A percentile compares a stretch with the other conserved stretches of the same genome.
phyloP scores from a whole-genome alignment of 2,329 filamentous ascomycete species.

The Sarocladiaceae sp. region DNA sequence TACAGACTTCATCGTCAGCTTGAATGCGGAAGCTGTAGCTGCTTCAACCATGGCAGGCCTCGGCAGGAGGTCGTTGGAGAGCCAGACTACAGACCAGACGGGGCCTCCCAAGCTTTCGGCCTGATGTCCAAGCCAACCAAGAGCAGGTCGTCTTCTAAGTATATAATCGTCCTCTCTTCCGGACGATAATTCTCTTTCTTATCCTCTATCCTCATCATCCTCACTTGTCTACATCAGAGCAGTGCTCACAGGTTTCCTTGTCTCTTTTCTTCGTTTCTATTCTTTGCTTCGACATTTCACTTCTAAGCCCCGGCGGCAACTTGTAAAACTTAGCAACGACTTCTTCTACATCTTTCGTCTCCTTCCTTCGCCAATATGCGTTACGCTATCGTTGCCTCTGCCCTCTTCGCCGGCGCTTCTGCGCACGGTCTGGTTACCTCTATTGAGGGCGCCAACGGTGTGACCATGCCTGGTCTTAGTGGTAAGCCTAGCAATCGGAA shows the following conservation, averaged over 20 bases:
- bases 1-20: no score
- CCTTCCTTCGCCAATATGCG: constrained; percentile 22
- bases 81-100: background rate
- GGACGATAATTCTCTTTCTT: background rate
- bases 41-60: constrained; percentile 1
- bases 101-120: no score
- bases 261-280: constrained; percentile 19
- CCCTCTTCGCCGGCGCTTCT: constrained; percentile 42
- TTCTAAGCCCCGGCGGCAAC: constrained; percentile 8
- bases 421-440: constrained; percentile 56
- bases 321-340: background rate
- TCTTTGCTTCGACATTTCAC: constrained; percentile 22
- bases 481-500: constrained; percentile 16
- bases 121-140: background rate
- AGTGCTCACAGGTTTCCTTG: constrained; percentile 12
- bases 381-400: constrained; percentile 21
- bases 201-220: background rate
- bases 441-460: constrained; percentile 56
- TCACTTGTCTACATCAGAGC: constrained; percentile 2
- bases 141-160: constrained; percentile 9
- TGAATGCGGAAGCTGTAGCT: no score
- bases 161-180: constrained; percentile 7
- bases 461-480: constrained; percentile 56
- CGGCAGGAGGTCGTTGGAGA: no score
- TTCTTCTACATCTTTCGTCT: background rate